These are phyloP conservation scores for Hypoxylon lenormandii DNA, from an alignment of 495 filamentous ascomycete species.

Conservation along the genomic window DNA sequence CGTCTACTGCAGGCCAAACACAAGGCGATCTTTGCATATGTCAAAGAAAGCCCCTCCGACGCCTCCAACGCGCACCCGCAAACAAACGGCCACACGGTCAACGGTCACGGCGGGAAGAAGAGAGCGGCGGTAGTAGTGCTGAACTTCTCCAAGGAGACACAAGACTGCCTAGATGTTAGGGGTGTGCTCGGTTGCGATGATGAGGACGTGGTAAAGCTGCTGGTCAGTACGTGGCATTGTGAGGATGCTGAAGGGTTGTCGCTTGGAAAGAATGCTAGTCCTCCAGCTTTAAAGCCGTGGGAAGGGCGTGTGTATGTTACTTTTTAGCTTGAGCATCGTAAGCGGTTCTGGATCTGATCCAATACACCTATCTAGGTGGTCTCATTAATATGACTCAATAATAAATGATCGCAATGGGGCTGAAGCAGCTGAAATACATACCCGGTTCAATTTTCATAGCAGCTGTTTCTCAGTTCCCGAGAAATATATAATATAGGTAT, in stretches of 20 bases:
- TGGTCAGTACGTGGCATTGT: slow-evolving; percentile 21
- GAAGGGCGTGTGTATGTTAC: slow-evolving; percentile 43
- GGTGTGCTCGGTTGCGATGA: slow-evolving; percentile 19
- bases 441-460: too few species aligned
- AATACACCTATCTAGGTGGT: neutral
- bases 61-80: slow-evolving; percentile 13
- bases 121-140: slow-evolving; percentile 45
- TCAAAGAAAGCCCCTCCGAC: slow-evolving; percentile 45
- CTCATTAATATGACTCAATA: neutral
- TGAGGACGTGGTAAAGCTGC: slow-evolving; percentile 7
- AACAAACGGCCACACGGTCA: slow-evolving; percentile 1
- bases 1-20: slow-evolving; percentile 54
- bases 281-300: slow-evolving; percentile 23
- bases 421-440: too few species aligned
- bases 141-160: slow-evolving; percentile 46
- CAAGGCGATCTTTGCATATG: slow-evolving; percentile 60
- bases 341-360: neutral
- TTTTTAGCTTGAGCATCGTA: slow-evolving; percentile 14
- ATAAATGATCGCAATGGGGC: too few species aligned
- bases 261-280: neutral
- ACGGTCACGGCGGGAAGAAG: slow-evolving; percentile 8
- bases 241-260: slow-evolving; percentile 3
- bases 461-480: too few species aligned
- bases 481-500: too few species aligned
- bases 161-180: slow-evolving; percentile 43